phyloP scores from a whole-genome alignment of 306 rosid species.

The Cucumis melo region DNA sequence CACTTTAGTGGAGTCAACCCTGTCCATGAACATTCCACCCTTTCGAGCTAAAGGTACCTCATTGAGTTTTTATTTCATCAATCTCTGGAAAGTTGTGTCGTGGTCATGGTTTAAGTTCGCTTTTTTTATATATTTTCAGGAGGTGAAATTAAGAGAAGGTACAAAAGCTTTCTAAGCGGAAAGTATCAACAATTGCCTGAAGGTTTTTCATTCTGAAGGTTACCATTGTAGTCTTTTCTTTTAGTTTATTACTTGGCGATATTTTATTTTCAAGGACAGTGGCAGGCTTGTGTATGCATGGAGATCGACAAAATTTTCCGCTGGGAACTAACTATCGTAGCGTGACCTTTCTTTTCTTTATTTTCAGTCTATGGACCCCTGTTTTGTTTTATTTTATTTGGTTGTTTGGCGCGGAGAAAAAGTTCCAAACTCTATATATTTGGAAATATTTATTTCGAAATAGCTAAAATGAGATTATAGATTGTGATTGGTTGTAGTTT shows the following conservation, averaged over 20 bases:
- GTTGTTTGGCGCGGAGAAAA: neutral
- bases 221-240: neutral
- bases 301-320: neutral
- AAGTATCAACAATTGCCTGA: slow-evolving; percentile 24
- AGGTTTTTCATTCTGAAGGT: slow-evolving; percentile 23
- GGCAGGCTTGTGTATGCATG: neutral
- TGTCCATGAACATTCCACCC: slow-evolving; percentile 21
- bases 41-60: slow-evolving; percentile 22
- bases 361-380: neutral
- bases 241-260: neutral
- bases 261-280: neutral
- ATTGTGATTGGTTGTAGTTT: neutral
- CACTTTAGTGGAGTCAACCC: slow-evolving; percentile 24
- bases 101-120: neutral
- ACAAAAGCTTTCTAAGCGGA: slow-evolving; percentile 19
- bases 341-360: neutral
- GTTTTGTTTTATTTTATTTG: no score
- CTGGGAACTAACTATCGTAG: neutral
- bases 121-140: slow-evolving; percentile 10
- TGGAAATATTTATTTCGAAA: neutral
- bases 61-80: neutral
- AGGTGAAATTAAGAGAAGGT: slow-evolving; percentile 20
- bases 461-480: neutral
- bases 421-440: neutral
- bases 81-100: neutral